These are phyloP conservation scores for Mucor ambiguus DNA, from an alignment of 371 early-diverging fungal genomes.

Conservation along the genomic window DNA sequence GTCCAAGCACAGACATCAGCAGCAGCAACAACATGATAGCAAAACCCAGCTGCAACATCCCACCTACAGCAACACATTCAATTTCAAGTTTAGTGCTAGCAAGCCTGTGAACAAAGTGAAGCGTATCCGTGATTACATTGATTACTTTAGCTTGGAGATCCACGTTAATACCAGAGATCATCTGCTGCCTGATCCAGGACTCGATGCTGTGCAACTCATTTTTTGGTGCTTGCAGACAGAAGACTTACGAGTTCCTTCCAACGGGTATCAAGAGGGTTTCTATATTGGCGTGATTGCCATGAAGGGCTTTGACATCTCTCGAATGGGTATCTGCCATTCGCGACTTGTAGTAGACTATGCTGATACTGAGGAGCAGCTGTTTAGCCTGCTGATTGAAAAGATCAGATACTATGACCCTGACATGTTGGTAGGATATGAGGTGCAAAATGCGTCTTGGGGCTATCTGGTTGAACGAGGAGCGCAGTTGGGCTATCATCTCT, in stretches of 20 bases:
- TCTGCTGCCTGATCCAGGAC: constrained; percentile 60
- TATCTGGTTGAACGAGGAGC: constrained; percentile 75
- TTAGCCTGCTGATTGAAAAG: constrained; percentile 50
- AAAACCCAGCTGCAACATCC: constrained; percentile 56
- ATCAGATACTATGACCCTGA: constrained; percentile 81
- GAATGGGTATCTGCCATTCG: constrained; percentile 38
- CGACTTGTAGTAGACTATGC: constrained; percentile 39
- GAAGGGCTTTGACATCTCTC: constrained; percentile 30
- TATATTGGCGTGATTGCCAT: constrained; percentile 35
- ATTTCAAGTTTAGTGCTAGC: constrained; percentile 59
- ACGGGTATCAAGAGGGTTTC: constrained; percentile 52
- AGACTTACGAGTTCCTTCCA: constrained; percentile 32
- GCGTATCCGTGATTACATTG: constrained; percentile 30
- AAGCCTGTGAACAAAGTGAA: constrained; percentile 33
- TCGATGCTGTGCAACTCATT: constrained; percentile 53
- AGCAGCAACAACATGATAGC: background rate
- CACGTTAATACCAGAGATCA: constrained; percentile 51
- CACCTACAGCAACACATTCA: constrained; percentile 55
- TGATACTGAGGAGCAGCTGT: constrained; percentile 54
- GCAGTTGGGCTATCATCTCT: constrained; percentile 50
- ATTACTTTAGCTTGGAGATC: constrained; percentile 47
- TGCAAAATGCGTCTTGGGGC: constrained; percentile 87
- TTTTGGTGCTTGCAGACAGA: constrained; percentile 65
- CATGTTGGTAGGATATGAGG: constrained; percentile 84
- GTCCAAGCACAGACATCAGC: background rate